Evolutionary conservation across 306 rosid species (phyloP).

Genomic region (Begonia masoniana): DNA sequence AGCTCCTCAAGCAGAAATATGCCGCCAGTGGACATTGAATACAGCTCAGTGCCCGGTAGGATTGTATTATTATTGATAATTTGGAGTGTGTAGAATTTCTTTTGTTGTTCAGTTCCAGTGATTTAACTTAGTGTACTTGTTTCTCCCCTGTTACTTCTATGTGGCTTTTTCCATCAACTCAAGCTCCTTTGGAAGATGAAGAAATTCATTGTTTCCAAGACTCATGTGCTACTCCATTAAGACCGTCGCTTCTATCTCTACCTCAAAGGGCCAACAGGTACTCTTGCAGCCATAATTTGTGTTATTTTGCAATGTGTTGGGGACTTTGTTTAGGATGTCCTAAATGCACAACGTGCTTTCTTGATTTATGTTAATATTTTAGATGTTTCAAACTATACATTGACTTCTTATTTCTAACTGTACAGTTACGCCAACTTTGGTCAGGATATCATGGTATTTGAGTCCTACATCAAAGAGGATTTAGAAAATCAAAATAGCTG

Average conservation of each 20-base stretch:
- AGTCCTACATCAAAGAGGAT: background rate
- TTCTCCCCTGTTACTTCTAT: slow-evolving; percentile 1
- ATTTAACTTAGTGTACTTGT: background rate
- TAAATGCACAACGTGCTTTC: too few species aligned
- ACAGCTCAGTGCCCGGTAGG: slow-evolving; percentile 56
- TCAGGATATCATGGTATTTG: too few species aligned
- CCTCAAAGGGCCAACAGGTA: slow-evolving; percentile 52
- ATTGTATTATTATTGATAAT: background rate
- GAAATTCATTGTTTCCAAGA: slow-evolving; percentile 61
- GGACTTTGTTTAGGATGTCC: too few species aligned
- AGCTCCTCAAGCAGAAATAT: slow-evolving; percentile 35
- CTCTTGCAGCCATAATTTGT: slow-evolving; percentile 11
- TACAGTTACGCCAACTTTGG: too few species aligned
- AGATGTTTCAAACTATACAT: too few species aligned
- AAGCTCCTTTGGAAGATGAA: slow-evolving; percentile 48
- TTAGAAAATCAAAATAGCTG: too few species aligned
- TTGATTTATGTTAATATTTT: too few species aligned
- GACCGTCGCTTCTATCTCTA: slow-evolving; percentile 28
- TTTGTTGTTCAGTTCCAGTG: background rate
- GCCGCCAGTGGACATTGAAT: slow-evolving; percentile 34
- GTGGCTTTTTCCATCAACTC: slow-evolving; percentile 39
- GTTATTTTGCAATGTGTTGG: too few species aligned
- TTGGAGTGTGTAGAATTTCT: too few species aligned
- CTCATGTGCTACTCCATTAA: slow-evolving; percentile 34
- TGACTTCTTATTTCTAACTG: too few species aligned